phyloP scores from a whole-genome alignment of 2,329 filamentous ascomycete genomes.

The Paraphaeosphaeria minitans region DNA sequence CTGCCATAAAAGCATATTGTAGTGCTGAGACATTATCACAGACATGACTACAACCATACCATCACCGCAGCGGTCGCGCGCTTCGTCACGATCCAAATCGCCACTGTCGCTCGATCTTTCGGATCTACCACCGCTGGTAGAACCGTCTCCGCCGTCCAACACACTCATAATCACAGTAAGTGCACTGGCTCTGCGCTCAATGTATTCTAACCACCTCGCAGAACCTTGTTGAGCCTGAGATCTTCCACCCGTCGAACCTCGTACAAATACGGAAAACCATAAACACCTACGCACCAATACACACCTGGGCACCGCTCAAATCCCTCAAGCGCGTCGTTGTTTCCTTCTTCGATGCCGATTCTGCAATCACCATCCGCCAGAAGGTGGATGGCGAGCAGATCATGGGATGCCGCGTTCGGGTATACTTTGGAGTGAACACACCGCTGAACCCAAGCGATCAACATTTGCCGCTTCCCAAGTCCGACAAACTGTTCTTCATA shows the following conservation, averaged over 20 bases:
- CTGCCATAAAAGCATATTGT: slow-evolving; percentile 1
- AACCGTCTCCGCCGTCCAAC: slow-evolving; percentile 79
- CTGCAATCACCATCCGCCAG: slow-evolving; percentile 72
- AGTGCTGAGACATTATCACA: slow-evolving; percentile 10
- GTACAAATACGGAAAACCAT: slow-evolving; percentile 75
- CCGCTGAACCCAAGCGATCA: slow-evolving; percentile 47
- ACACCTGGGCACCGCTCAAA: slow-evolving; percentile 79
- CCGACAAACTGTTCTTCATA: slow-evolving; percentile 70
- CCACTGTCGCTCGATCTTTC: slow-evolving; percentile 75
- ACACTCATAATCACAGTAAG: slow-evolving; percentile 76
- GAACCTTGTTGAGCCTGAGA: slow-evolving; percentile 73
- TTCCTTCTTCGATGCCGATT: slow-evolving; percentile 73
- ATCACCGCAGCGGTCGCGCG: slow-evolving; percentile 41
- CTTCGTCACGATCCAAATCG: slow-evolving; percentile 46
- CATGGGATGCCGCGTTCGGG: slow-evolving; percentile 62
- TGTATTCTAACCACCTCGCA: slow-evolving; percentile 30
- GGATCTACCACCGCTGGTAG: slow-evolving; percentile 68
- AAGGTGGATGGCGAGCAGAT: slow-evolving; percentile 76
- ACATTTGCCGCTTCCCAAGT: slow-evolving; percentile 55
- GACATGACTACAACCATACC: slow-evolving; percentile 26
- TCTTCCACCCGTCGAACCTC: slow-evolving; percentile 76
- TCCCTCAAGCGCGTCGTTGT: slow-evolving; percentile 82
- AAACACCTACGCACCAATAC: slow-evolving; percentile 70
- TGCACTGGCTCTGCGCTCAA: not conserved
- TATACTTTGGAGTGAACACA: slow-evolving; percentile 47